These are phyloP conservation scores for Thielaviopsis populi DNA, from an alignment of 2,329 filamentous ascomycete genomes.

Conservation along the genomic window DNA sequence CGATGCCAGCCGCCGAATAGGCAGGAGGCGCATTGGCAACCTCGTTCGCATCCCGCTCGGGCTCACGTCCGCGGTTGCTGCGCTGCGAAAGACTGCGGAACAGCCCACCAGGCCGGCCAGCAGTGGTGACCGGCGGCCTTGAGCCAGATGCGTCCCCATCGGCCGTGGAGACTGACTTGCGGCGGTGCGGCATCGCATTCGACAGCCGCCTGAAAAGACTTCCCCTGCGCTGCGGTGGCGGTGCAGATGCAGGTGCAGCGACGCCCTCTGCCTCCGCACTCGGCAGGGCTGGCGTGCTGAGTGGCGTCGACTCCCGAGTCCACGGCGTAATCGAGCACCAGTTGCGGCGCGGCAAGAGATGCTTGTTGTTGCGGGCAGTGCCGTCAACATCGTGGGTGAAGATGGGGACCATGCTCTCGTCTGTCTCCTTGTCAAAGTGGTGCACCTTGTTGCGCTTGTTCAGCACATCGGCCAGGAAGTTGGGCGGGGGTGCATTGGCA, in stretches of 20 bases:
- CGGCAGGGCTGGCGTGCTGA: constrained; percentile 42
- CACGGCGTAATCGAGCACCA: constrained; percentile 91
- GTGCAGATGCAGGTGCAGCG: constrained; percentile 28
- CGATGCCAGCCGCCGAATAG: background rate
- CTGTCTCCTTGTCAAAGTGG: constrained; percentile 59
- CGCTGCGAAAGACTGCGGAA: constrained; percentile 28
- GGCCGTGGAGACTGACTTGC: constrained; percentile 20
- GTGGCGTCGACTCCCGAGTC: constrained; percentile 60
- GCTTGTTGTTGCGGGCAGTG: constrained; percentile 79
- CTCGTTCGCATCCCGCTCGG: background rate
- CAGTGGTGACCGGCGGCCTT: constrained; percentile 35
- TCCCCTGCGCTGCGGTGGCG: constrained; percentile 25
- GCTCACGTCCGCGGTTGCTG: constrained; percentile 15
- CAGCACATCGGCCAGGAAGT: constrained; percentile 75
- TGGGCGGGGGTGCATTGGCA: constrained; percentile 77
- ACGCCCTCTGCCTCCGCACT: constrained; percentile 28
- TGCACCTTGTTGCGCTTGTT: constrained; percentile 83
- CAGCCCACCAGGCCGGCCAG: constrained; percentile 19
- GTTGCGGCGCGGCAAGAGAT: constrained; percentile 75
- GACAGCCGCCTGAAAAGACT: constrained; percentile 30
- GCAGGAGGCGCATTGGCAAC: background rate
- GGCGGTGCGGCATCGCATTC: constrained; percentile 20
- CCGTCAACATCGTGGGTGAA: constrained; percentile 83
- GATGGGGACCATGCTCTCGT: constrained; percentile 91
- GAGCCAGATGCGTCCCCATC: constrained; percentile 19